Percentiles rank a stretch among this genome's conserved stretches.
phyloP scores from a whole-genome alignment of 768 basidiomycete species.

The Psilocybe sp. region DNA sequence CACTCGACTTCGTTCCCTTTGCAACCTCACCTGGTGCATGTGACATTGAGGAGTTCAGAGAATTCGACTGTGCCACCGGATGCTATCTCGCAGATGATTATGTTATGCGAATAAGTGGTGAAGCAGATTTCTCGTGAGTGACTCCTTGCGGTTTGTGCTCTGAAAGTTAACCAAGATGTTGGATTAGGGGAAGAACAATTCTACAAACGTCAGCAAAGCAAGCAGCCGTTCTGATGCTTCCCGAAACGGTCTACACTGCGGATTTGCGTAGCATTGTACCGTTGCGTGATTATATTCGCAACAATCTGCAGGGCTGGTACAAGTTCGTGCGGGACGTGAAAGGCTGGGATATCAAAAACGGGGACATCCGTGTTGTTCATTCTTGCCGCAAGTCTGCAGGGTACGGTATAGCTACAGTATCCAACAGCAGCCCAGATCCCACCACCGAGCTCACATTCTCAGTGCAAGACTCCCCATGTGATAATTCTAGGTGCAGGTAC shows the following conservation, averaged over 20 bases:
- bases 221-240: conserved; percentile 14
- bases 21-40: no score
- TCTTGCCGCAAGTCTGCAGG: conserved; percentile 18
- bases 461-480: no score
- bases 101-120: no score
- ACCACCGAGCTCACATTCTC: no score
- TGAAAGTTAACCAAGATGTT: no score
- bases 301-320: conserved; percentile 11
- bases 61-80: no score
- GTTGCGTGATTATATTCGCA: conserved; percentile 5
- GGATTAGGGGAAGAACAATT: background rate
- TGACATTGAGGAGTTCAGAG: no score
- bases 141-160: no score
- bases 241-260: conserved; percentile 6
- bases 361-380: conserved; percentile 22
- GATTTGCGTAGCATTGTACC: conserved; percentile 4
- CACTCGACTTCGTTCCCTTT: no score
- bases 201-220: conserved; percentile 6
- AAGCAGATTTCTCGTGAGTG: no score
- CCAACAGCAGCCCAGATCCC: background rate
- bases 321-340: conserved; percentile 7
- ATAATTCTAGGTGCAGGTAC: no score
- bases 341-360: conserved; percentile 13
- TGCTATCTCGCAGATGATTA: no score
- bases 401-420: conserved; percentile 21